A percentile compares a stretch with the other conserved stretches of the same genome.
These are phyloP conservation scores for Tylopilus sp. DNA, from an alignment of 1,284 basidiomycete genomes.

Conservation along the genomic window DNA sequence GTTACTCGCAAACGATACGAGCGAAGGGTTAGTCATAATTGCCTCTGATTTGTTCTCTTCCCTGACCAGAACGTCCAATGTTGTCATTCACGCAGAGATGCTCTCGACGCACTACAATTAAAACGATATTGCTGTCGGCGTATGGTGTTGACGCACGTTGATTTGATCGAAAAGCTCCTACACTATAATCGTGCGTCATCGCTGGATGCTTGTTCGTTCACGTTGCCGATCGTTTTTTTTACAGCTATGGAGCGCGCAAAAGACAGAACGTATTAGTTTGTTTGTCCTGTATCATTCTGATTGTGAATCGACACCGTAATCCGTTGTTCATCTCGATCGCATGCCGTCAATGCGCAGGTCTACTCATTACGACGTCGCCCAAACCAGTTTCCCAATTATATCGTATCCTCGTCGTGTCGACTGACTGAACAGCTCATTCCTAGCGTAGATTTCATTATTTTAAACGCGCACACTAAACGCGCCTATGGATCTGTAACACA, in stretches of 20 bases:
- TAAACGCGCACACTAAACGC: slow-evolving; percentile 3
- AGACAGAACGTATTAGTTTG: slow-evolving; percentile 35
- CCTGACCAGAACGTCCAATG: neutral
- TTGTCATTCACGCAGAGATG: slow-evolving; percentile 72
- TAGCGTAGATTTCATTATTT: slow-evolving; percentile 10
- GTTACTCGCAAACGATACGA: slow-evolving; percentile 80
- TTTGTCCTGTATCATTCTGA: slow-evolving; percentile 14
- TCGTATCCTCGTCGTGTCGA: slow-evolving; percentile 1
- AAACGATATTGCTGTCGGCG: slow-evolving; percentile 97
- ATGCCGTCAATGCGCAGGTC: neutral
- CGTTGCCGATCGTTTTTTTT: neutral
- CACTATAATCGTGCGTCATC: slow-evolving; percentile 92
- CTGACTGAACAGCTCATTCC: slow-evolving; percentile 14
- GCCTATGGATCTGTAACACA: neutral
- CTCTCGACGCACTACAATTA: slow-evolving; percentile 90
- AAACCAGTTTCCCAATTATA: neutral
- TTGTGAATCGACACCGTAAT: slow-evolving; percentile 10
- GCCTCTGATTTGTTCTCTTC: neutral
- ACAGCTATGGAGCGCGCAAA: slow-evolving; percentile 46
- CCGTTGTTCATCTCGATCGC: neutral
- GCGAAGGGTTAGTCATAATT: slow-evolving; percentile 80
- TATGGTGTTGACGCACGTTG: slow-evolving; percentile 98
- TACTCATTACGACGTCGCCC: neutral
- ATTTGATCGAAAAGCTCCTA: slow-evolving; percentile 95
- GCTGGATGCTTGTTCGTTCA: neutral